Evolutionary conservation across 2,329 filamentous ascomycete genomes (phyloP).

Genomic region (Trichoderma sp.): DNA sequence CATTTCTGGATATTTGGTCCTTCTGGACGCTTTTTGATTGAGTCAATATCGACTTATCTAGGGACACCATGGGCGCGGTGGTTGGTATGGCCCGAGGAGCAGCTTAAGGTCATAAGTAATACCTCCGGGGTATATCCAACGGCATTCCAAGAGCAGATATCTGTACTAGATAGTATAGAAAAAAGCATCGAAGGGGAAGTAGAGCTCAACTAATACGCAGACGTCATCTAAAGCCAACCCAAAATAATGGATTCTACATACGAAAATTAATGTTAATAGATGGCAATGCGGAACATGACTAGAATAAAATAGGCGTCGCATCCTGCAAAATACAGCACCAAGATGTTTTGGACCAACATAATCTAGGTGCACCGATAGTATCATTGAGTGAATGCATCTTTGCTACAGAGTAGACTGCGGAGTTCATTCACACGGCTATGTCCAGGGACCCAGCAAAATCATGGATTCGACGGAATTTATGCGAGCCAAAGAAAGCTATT

Average conservation of each 20-base stretch:
- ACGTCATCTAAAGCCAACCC: neutral
- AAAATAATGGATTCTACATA: neutral
- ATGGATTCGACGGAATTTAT: neutral
- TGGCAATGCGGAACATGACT: neutral
- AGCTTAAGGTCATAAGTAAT: neutral
- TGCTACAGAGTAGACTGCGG: neutral
- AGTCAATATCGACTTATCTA: constrained; percentile 4
- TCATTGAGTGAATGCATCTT: neutral
- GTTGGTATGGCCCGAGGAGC: constrained; percentile 4
- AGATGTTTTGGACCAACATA: neutral
- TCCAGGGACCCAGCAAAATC: neutral
- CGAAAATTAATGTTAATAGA: neutral
- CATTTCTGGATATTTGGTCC: constrained; percentile 35
- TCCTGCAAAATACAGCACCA: neutral
- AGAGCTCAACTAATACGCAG: neutral
- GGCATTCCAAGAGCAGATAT: neutral
- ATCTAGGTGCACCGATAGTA: neutral
- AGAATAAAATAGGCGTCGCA: neutral
- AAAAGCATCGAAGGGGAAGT: neutral
- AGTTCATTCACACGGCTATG: neutral
- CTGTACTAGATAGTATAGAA: neutral
- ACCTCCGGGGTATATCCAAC: neutral
- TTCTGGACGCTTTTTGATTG: constrained; percentile 12
- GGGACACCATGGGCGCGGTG: neutral
- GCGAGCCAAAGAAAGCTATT: neutral